Evolutionary conservation across 2,329 filamentous ascomycete species (phyloP), one percentile per base, ranked within the genome.

Genomic region (Coniochaeta hoffmannii): DNA sequence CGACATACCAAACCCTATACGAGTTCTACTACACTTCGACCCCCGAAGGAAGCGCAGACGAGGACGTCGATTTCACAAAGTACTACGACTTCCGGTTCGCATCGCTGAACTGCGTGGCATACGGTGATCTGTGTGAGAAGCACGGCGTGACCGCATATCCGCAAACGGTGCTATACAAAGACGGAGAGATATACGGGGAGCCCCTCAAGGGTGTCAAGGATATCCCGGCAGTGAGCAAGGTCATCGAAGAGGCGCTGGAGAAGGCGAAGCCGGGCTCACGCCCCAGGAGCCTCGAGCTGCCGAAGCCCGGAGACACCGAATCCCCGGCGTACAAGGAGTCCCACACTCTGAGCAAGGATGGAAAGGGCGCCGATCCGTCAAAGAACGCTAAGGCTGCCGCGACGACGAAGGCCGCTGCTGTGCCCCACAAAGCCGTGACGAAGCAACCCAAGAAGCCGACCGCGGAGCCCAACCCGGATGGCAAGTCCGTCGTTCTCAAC

Each of bases 1-100:
- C 94, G 8, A 86, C 83, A 53, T 97, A 85, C 78, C 91, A 97
- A 72, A 97, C 92, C 5, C 72, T 93, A 14, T 96, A 97, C 77
- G 94, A 99, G 74, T 97, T 86, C 71, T 99, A 97, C 75, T 76
- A 90, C 74, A 97, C 92, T 35, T 94, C 90, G 35, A 86, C 90
- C 64, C 87, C 88, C 15, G 74, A 86, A 68, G 63, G 76, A 73
- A 64, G 75, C 70, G 62, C 81, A 74, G 72, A 80, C 73, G 63
- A 76, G 68, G 60, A 82, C 73, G 73, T 78, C 38, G 71, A 73
- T 28, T 97, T 97, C 66, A 85, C 86, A 31, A 79, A 86, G 55
- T 94, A 85, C 69, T 97, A 97, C 72, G 85, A 93, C 71, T 93
- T 96, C 71, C 85, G 89, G 63, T 97, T 99, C 66, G 93, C 81